phyloP scores from a whole-genome alignment of 208 protist genomes.

The Trypanosoma avium region DNA sequence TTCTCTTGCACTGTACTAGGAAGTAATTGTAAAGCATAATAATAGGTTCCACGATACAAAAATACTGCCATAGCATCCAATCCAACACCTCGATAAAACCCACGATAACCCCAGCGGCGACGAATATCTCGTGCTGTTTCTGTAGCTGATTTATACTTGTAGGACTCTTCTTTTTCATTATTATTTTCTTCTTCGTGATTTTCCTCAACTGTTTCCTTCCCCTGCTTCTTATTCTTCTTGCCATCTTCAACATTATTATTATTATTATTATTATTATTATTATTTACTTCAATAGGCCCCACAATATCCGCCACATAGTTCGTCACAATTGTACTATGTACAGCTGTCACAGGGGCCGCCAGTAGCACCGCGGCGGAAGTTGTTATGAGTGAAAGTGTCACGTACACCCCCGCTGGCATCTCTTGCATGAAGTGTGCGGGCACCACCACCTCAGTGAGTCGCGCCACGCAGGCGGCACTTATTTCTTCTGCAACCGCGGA shows the following conservation, averaged over 20 bases:
- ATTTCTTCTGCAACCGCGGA: conserved; percentile 55
- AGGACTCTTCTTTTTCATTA: conserved; percentile 34
- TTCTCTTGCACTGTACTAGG: conserved; percentile 33
- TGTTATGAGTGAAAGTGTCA: conserved; percentile 52
- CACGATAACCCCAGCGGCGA: conserved; percentile 51
- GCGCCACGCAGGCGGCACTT: conserved; percentile 47
- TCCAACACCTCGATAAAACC: conserved; percentile 63
- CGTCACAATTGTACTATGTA: conserved; percentile 42
- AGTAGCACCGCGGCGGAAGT: conserved; percentile 34
- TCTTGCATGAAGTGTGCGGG: conserved; percentile 32
- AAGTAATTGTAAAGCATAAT: conserved; percentile 25
- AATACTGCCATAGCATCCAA: conserved; percentile 66
- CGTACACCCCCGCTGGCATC: conserved; percentile 41
- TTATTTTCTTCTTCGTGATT: background rate
- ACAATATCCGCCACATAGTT: conserved; percentile 85
- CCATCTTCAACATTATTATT: too few species aligned
- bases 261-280: too few species aligned
- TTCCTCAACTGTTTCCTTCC: background rate
- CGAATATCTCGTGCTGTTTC: conserved; percentile 57
- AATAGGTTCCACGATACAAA: conserved; percentile 69
- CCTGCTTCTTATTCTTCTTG: background rate
- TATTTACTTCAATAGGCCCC: conserved; percentile 27
- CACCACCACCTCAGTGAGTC: conserved; percentile 41
- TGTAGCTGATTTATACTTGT: conserved; percentile 62
- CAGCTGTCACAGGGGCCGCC: conserved; percentile 47